Evolutionary conservation across 75 land plant species (phyloP).

Genomic region (Azolla pinnata): DNA sequence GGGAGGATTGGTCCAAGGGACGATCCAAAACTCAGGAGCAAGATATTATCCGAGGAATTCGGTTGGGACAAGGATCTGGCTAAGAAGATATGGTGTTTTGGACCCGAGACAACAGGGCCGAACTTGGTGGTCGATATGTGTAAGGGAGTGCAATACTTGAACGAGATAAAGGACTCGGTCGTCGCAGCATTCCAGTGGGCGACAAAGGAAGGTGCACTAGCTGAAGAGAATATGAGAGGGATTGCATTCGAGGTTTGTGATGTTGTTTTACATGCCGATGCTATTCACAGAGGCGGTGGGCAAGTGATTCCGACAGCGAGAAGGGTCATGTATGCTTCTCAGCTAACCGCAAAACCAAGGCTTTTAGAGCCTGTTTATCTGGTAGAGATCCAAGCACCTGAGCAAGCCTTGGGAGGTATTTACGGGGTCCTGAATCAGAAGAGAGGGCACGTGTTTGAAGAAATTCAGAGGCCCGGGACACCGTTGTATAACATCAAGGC

Average conservation of each 20-base stretch:
- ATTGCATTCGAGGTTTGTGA: conserved; percentile 66
- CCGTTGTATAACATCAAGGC: conserved; percentile 27
- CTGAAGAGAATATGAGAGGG: conserved; percentile 52
- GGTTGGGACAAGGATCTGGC: conserved; percentile 78
- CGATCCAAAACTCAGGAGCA: conserved; percentile 50
- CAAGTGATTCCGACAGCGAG: conserved; percentile 20
- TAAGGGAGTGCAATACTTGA: conserved; percentile 64
- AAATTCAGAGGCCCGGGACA: conserved; percentile 17
- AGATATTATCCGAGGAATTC: conserved; percentile 53
- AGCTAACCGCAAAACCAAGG: conserved; percentile 21
- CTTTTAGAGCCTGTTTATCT: conserved; percentile 21
- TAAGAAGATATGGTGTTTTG: conserved; percentile 68
- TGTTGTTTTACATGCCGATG: conserved; percentile 60
- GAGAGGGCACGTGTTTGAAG: conserved; percentile 23
- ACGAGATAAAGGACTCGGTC: conserved; percentile 67
- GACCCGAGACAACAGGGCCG: conserved; percentile 64
- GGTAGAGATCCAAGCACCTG: conserved; percentile 25
- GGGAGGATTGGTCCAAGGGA: conserved; percentile 55
- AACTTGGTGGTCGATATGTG: conserved; percentile 66
- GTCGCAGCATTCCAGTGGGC: conserved; percentile 72
- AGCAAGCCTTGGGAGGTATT: conserved; percentile 20
- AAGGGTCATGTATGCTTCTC: conserved; percentile 17
- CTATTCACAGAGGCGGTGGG: conserved; percentile 73
- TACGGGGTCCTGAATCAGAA: conserved; percentile 15
- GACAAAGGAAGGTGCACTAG: conserved; percentile 50